A percentile compares a stretch with the other conserved stretches of the same genome.
phyloP scores from a whole-genome alignment of 768 basidiomycete species.

The Boletellus emodensis region DNA sequence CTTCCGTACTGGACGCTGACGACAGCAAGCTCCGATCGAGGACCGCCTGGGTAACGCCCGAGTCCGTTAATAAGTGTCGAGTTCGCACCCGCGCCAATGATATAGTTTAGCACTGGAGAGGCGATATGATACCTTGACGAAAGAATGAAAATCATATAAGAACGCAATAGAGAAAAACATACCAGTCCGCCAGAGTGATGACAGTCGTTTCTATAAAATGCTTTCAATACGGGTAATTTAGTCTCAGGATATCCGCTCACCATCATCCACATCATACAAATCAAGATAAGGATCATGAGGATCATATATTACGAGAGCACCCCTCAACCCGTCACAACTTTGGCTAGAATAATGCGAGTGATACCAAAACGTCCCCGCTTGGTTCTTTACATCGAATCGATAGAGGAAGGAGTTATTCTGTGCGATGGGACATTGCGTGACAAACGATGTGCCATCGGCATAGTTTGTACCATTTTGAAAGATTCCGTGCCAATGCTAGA shows the following conservation, averaged over 20 bases:
- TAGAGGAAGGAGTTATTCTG: constrained; percentile 25
- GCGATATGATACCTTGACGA: constrained; percentile 20
- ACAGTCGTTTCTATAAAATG: constrained; percentile 19
- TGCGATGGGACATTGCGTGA: constrained; percentile 34
- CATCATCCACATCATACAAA: constrained; percentile 46
- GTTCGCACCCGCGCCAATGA: constrained; percentile 15
- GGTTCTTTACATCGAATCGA: constrained; percentile 14
- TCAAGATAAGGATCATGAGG: constrained; percentile 34
- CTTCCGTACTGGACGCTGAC: constrained; percentile 35
- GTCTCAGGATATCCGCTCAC: constrained; percentile 14
- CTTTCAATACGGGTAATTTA: not conserved
- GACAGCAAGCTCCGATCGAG: constrained; percentile 34
- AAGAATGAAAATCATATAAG: not conserved
- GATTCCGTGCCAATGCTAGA: constrained; percentile 56
- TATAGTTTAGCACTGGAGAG: constrained; percentile 16
- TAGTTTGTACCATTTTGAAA: constrained; percentile 42
- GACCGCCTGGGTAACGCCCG: constrained; percentile 33
- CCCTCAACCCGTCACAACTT: constrained; percentile 36
- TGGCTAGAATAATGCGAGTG: constrained; percentile 40
- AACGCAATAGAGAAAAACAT: not conserved
- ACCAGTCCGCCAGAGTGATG: constrained; percentile 28
- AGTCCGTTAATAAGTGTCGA: constrained; percentile 32
- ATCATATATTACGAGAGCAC: constrained; percentile 41
- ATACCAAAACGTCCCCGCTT: constrained; percentile 34
- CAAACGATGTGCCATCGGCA: constrained; percentile 42